Evolutionary conservation across 306 rosid genomes (phyloP), one percentile per base, ranked within the genome.

Genomic region (Lablab purpureus): DNA sequence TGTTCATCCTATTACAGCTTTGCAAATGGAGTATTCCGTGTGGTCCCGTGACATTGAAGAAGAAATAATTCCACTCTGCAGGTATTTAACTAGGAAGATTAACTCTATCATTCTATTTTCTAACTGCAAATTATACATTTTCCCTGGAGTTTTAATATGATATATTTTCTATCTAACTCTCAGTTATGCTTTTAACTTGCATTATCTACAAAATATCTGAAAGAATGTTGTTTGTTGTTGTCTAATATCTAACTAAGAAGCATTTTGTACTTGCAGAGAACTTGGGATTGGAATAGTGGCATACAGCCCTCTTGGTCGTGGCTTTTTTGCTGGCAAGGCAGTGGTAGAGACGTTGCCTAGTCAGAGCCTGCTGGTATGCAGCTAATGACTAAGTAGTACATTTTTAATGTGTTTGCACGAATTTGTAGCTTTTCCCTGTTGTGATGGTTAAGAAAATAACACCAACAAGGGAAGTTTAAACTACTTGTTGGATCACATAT

Each of bases 1-100:
- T 5, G 91, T 91, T 74, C 92, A 92, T 84, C 97, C 93, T 73
- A 87, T 92, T 75, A 90, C 94, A 56, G 94, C 97, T 58, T 77
- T 90, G 71, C 83, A 92, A 81, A 92, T 88, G 93, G 97, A 92
- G 78, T 90, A 87, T 79, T 92, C 97, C 43, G 40, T 90, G 13
- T 92, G 93, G 90, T 43, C 68, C 34, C 87, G 94, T 73, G 94
- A 90, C 10, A 88, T 85, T 46, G 92, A 92, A 85, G 80, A 88
- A 52, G 90, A 87, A 49, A 85, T 92, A 18, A 77, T 90, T 82
- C 92, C 97, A 40, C 78, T 90, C 11, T 92, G 94, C 90, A 68
- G 91, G 94, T 91, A 74, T 37, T 74, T 50, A 25, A 18, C 12
- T 59, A 40, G 51, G 62, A 69, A 51, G 11, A 37, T 12, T 66